Conservation (phyloP, 306 rosid genomes). For the Styphnolobium japonicum region DNA sequence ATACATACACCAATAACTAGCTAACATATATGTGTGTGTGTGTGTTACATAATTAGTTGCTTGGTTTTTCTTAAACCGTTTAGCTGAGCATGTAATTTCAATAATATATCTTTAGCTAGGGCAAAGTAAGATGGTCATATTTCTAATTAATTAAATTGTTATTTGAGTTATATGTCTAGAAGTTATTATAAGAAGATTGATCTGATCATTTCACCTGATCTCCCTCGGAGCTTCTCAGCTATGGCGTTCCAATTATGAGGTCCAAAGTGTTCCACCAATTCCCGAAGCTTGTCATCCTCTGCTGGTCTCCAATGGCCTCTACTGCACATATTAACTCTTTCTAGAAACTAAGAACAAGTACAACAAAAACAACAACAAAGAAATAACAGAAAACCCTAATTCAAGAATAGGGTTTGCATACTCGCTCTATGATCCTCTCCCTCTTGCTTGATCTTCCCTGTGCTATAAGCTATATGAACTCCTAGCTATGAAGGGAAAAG, state of each 20-base stretch:
- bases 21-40: background rate
- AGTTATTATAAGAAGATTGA: background rate
- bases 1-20: background rate
- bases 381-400: slow-evolving; percentile 34
- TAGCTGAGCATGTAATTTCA: background rate
- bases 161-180: background rate
- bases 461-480: background rate
- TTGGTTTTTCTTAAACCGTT: background rate
- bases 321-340: slow-evolving; percentile 62
- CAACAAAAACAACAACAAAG: background rate
- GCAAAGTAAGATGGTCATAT: background rate
- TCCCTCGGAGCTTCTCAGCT: slow-evolving; percentile 89
- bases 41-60: background rate
- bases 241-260: slow-evolving; percentile 99
- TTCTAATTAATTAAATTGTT: background rate
- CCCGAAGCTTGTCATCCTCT: slow-evolving; percentile 82
- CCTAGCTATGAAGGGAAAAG: background rate
- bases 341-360: background rate
- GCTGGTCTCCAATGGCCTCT: slow-evolving; percentile 99
- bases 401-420: slow-evolving; percentile 4
- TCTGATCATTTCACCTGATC: slow-evolving; percentile 63
- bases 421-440: background rate
- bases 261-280: slow-evolving; percentile 89
- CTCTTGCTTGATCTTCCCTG: background rate
- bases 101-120: background rate